Evolutionary conservation across 306 rosid species (phyloP), one percentile per base, ranked within the genome.

Genomic region (Betula pendula): DNA sequence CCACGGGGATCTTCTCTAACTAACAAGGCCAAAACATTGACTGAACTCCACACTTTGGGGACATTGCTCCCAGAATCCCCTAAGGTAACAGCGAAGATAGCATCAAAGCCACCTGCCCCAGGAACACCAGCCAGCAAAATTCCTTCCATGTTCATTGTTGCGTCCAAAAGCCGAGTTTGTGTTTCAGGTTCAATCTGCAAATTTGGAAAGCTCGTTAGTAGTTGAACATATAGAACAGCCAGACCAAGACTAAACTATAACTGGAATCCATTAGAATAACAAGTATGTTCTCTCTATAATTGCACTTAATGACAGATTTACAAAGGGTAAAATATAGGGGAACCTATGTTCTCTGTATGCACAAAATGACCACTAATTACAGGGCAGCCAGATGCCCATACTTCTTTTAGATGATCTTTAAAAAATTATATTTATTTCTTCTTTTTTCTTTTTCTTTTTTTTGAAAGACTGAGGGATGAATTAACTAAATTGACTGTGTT

Each of bases 21-120:
- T 80, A 95, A 84, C 88, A 95, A 84, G 79, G 94, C 89, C 79
- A 95, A 91, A 77, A 89, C 92, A 80, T 92, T 84, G 48, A 70
- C 71, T 38, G 83, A 78, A 76, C 87, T 80, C 87, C 98, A 94
- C 51, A 84, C 77, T 81, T 90, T 83, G 11, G 82, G 72, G 78
- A 92, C 89, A 49, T 82, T 84, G 75, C 76, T 79, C 83, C 85
- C 73, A 31, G 96, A 82, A 81, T 84, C 85, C 76, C 99, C 98
- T 68, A 95, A 80, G 59, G 91, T 88, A 75, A 95, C 96, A 15
- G 96, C 91, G 53, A 92, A 95, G 72, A 95, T 84, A 0, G 99
- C 99, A 86, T 95, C 99, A 62, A 84, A 95, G 77, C 99, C 99
- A 82, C 99, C 99, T 43, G 98, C 97, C 73, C 98, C 99, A 35